Base-by-base conservation (phyloP, 2,329 filamentous ascomycete genomes). In the Penicillium olsonii region DNA sequence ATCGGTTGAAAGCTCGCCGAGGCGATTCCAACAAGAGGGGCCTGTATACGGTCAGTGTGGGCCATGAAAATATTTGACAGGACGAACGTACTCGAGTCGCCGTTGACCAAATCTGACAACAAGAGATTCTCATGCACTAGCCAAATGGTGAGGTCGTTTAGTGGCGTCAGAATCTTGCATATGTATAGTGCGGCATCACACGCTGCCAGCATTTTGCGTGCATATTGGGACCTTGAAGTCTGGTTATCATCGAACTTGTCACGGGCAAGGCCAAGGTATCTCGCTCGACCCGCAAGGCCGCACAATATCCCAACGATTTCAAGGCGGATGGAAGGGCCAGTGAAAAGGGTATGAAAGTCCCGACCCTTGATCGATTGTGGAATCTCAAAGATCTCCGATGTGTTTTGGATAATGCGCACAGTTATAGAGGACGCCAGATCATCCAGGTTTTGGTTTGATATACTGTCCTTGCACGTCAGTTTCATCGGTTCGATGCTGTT, bases 231-330 rank as follows among this genome's bases (percentile, higher is more conserved):
- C 8, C 56, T 56, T 1, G 45, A 47, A 12, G 43, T 46, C 11
- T 45, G 35, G 17, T 29, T 33, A 3, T 47, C 33, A 7, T 46
- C 22, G 7, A 56, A 56, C 17, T 43, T 58, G 6, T 56, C 52
- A 19, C 51, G 45, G 3, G 56, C 53, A 2, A 64, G 52, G 18
- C 63, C 62, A 12, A 63, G 54, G 29, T 57, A 48, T 14, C 50
- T 52, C 9, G 59, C 57, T 14, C 58, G 56, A n/a, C 70, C 73
- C 2, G 73, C 71, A 5, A 68, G 63, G 20, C 69, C 62, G 31
- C 71, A 65, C 5, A 75, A 50, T 10, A 68, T 60, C 0, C 68
- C 72, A 10, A 75, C 61, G 4, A 67, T 68, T 29, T 75, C 72
- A 5, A 75, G 54, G 1, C 73, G 68, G 29, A 73, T 53, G 15